phyloP scores from a whole-genome alignment of 179 eudicot genomes.

The Silene noctiflora region DNA sequence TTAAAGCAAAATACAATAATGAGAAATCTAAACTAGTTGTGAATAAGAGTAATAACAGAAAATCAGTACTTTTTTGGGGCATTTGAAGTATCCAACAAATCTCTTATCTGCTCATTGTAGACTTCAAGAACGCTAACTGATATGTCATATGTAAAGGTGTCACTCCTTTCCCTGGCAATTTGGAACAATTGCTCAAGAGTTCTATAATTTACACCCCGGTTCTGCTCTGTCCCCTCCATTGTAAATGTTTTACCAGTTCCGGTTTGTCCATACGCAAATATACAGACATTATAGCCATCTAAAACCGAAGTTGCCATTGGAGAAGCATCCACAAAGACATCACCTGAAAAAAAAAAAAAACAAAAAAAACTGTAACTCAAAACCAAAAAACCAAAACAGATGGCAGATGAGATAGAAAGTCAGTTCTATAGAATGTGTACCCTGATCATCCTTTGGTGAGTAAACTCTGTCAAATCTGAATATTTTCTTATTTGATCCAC shows the following conservation, averaged over 20 bases:
- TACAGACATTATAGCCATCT: constrained; percentile 94
- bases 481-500: constrained; percentile 62
- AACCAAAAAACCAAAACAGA: constrained; percentile 1
- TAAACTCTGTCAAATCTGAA: constrained; percentile 85
- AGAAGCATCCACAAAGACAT: constrained; percentile 87
- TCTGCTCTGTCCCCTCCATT: constrained; percentile 87
- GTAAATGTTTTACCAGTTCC: constrained; percentile 98
- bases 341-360: constrained; percentile 40
- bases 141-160: constrained; percentile 58
- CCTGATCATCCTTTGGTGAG: constrained; percentile 89
- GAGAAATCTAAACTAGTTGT: too few relatives aligned
- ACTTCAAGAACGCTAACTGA: constrained; percentile 97
- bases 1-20: too few relatives aligned
- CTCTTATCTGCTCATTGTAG: constrained; percentile 93
- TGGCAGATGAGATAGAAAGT: background rate
- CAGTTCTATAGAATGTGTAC: constrained; percentile 27
- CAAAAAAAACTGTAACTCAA: constrained; percentile 11
- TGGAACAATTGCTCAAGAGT: constrained; percentile 81
- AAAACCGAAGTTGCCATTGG: constrained; percentile 87
- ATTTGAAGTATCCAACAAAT: constrained; percentile 59
- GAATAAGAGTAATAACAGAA: too few relatives aligned
- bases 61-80: constrained; percentile 62
- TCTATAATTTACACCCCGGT: constrained; percentile 86
- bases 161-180: constrained; percentile 63
- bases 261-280: constrained; percentile 97